Evolutionary conservation across 257 asterid species (phyloP).

Genomic region (Salvia miltiorrhiza): DNA sequence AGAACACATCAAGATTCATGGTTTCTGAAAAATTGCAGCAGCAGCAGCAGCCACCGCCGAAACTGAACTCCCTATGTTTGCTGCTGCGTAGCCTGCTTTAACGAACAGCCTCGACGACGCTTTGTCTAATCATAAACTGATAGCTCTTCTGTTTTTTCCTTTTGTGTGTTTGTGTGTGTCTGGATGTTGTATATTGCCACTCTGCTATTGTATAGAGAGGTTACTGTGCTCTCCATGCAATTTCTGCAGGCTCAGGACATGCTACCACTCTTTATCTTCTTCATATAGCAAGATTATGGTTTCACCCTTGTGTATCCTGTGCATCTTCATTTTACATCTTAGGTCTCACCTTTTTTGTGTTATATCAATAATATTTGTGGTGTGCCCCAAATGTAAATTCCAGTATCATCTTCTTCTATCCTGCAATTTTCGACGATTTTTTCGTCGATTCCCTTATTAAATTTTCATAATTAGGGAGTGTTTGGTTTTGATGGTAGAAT

Average conservation of each 20-base stretch:
- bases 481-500: too few relatives aligned
- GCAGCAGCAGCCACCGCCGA: constrained; percentile 20
- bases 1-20: constrained; percentile 78
- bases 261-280: background rate
- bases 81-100: constrained; percentile 19
- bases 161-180: background rate
- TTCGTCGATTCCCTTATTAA: too few relatives aligned
- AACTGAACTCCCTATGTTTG: constrained; percentile 5
- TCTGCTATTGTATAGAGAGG: constrained; percentile 1
- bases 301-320: background rate
- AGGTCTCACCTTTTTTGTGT: background rate
- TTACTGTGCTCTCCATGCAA: background rate
- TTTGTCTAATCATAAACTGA: constrained; percentile 5
- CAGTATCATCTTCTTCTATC: background rate
- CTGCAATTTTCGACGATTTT: background rate
- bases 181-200: constrained; percentile 14
- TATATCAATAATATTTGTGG: background rate
- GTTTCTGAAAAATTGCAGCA: constrained; percentile 42
- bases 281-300: background rate
- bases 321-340: background rate
- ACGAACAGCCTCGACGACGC: background rate
- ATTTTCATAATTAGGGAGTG: too few relatives aligned
- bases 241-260: constrained; percentile 6
- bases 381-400: background rate
- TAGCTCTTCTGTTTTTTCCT: background rate